A percentile compares a stretch with the other conserved stretches of the same genome.
These are phyloP conservation scores for Yamadazyma phyllophila DNA, from an alignment of 805 yeast species.

Conservation along the genomic window DNA sequence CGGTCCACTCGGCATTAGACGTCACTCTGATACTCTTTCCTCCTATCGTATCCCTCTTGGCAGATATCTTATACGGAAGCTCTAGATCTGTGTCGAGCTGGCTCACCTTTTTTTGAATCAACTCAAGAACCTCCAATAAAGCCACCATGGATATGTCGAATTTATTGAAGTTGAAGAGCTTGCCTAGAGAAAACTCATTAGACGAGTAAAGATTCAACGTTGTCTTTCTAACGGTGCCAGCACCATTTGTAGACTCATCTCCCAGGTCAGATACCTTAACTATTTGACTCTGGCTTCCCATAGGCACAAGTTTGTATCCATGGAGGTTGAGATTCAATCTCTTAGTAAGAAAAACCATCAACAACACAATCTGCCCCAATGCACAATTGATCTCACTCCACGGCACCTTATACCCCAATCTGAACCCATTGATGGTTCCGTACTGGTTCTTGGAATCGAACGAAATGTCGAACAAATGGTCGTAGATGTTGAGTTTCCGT, in stretches of 20 bases:
- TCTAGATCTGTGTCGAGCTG: conserved; percentile 54
- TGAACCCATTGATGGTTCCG: conserved; percentile 82
- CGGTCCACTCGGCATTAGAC: conserved; percentile 82
- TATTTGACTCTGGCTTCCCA: conserved; percentile 82
- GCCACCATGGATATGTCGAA: conserved; percentile 83
- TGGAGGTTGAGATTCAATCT: conserved; percentile 54
- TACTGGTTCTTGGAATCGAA: conserved; percentile 65
- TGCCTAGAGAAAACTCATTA: conserved; percentile 70
- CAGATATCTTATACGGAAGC: conserved; percentile 68
- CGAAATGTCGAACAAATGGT: conserved; percentile 78
- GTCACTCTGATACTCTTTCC: conserved; percentile 72
- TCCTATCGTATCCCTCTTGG: conserved; percentile 63
- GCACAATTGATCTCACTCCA: conserved; percentile 94
- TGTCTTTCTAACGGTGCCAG: conserved; percentile 29
- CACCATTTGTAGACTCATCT: conserved; percentile 1
- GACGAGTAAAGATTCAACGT: conserved; percentile 59
- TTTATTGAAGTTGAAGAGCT: conserved; percentile 69
- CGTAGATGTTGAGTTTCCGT: conserved; percentile 76
- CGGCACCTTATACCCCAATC: conserved; percentile 76
- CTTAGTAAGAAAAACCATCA: conserved; percentile 62
- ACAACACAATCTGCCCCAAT: conserved; percentile 74
- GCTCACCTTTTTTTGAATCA: conserved; percentile 46
- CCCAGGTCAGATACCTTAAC: conserved; percentile 40
- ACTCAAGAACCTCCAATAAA: conserved; percentile 58
- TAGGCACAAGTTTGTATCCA: conserved; percentile 67